Conservation (phyloP, 225 moss, liverwort and hornwort genomes). For the Sphagnum contortum region DNA sequence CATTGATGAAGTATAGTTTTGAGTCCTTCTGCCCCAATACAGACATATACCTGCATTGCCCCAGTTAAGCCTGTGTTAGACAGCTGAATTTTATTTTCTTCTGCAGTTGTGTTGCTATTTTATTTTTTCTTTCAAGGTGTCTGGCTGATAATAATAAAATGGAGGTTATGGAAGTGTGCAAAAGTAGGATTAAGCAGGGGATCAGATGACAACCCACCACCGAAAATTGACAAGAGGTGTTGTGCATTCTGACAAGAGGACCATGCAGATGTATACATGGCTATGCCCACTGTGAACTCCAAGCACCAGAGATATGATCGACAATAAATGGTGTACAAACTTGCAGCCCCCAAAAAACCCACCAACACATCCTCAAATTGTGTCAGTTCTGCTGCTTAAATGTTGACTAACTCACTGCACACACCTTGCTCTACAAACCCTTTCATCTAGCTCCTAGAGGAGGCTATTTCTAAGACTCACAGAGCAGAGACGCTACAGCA, state of each 20-base stretch:
- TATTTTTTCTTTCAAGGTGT: neutral
- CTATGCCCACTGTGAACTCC: slow-evolving; percentile 59
- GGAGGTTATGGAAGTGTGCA: too few relatives aligned
- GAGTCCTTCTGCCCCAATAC: slow-evolving; percentile 40
- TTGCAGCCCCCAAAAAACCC: slow-evolving; percentile 11
- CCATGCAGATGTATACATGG: slow-evolving; percentile 68
- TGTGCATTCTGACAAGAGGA: slow-evolving; percentile 75
- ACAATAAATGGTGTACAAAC: slow-evolving; percentile 72
- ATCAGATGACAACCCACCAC: slow-evolving; percentile 34
- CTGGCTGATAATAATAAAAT: neutral
- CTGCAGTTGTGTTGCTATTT: neutral
- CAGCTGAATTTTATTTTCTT: too few relatives aligned
- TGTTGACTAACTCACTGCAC: too few relatives aligned
- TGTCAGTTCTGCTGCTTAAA: too few relatives aligned
- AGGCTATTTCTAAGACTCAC: too few relatives aligned
- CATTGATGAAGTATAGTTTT: slow-evolving; percentile 43
- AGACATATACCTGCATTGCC: slow-evolving; percentile 42
- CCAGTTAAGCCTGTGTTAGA: too few relatives aligned
- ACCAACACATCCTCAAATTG: neutral
- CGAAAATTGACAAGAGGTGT: slow-evolving; percentile 93
- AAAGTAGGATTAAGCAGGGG: too few relatives aligned
- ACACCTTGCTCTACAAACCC: neutral
- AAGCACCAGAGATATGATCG: slow-evolving; percentile 59
- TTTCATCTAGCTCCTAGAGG: neutral
- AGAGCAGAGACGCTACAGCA: too few relatives aligned